Percentiles rank a stretch among this genome's conserved stretches.
Conservation (phyloP, 2,329 filamentous ascomycete species). For the Coniochaeta sp. region DNA sequence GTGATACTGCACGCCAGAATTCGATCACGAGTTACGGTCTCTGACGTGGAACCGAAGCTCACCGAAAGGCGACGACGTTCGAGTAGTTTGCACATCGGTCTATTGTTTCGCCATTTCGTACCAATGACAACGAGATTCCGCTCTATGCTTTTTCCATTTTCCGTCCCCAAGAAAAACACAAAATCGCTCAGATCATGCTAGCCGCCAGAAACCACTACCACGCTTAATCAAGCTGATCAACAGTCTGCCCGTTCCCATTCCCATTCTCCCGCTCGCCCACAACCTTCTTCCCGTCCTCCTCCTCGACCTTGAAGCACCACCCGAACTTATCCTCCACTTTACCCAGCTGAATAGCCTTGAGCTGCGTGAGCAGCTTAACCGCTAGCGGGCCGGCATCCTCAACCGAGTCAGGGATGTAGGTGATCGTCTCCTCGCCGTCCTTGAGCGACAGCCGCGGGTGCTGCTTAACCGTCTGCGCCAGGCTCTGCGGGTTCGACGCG, state of each 20-base stretch:
- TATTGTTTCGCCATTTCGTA: no score
- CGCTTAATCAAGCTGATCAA: conserved; percentile 28
- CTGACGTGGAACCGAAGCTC: no score
- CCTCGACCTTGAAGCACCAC: conserved; percentile 53
- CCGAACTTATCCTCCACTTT: conserved; percentile 69
- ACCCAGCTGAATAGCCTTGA: conserved; percentile 83
- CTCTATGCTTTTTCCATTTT: not conserved
- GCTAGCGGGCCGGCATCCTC: conserved; percentile 70
- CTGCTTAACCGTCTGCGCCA: conserved; percentile 23
- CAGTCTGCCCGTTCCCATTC: conserved; percentile 17
- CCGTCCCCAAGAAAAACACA: no score
- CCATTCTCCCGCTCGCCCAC: conserved; percentile 17
- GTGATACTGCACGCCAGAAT: no score
- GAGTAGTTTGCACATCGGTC: no score
- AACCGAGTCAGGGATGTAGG: conserved; percentile 45
- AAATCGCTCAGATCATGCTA: no score
- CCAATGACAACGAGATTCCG: no score
- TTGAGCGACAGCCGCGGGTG: conserved; percentile 30
- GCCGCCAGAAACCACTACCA: not conserved
- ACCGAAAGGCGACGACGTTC: no score
- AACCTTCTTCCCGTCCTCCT: conserved; percentile 36
- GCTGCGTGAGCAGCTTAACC: conserved; percentile 62
- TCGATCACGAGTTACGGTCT: no score
- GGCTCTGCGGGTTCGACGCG: conserved; percentile 30
- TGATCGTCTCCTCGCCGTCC: conserved; percentile 41